Base-by-base conservation (phyloP, 768 basidiomycete genomes). In the Termitomyces titanicus region DNA sequence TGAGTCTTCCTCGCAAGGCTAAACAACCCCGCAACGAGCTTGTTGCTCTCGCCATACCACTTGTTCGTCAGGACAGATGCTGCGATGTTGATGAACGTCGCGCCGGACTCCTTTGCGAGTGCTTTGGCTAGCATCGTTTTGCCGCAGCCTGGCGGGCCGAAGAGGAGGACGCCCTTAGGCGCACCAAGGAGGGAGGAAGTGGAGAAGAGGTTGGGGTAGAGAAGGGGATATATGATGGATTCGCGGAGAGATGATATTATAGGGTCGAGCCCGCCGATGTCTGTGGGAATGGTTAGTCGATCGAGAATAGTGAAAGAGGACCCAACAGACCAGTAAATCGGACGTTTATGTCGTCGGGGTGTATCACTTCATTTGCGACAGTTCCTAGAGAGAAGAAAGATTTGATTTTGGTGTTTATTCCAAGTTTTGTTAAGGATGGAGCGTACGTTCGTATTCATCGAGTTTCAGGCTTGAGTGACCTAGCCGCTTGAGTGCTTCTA, bases 61-160 rank as follows among this genome's bases (percentile, higher is more conserved):
- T 78, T 78, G 62, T 78, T 78, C 34, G 76, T 77, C 3, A 78
- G 70, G 3, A 76, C 75, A 0, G 74, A 75, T 9, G 76, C 76
- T 13, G 76, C 74, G 47, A 78, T 78, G 65, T 78, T 78, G 70
- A 98, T 96, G 67, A 99, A 99, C 0, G 94, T 96, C 7, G 97
- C 97, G 17, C 93, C 92, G 3, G 90, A 93, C 75, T 99, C 95
- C 68, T 96, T 97, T 12, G 97, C 97, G 8, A 99, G 80, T 2
- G 96, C 96, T 68, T 96, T 96, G 1, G 97, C 97, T n/a, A 99
- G 80, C 94, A 99, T 95, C 1, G 97, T 98, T 76, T 99, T 99
- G 24, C 97, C 97, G 61, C 97, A 99, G 6, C 97, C 96, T 1
- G 97, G 97, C 39, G 95, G 97, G 0, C 97, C 97, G 63, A 92